Evolutionary conservation across 78 protist genomes (phyloP).

Genomic region (Cyanophora paradoxa): DNA sequence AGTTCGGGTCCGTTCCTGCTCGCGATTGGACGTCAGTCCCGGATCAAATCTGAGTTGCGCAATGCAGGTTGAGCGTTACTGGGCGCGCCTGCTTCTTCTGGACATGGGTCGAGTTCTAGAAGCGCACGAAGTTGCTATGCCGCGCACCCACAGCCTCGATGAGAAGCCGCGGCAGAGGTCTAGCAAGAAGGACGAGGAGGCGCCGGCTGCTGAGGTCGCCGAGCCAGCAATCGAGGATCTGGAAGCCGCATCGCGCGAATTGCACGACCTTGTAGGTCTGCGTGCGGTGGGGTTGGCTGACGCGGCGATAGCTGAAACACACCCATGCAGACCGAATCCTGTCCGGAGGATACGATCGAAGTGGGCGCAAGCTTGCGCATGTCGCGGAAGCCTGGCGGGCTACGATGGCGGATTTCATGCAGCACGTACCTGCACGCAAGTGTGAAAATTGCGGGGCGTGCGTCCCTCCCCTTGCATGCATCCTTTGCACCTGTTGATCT

Average conservation of each 20-base stretch:
- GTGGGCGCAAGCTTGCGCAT: neutral
- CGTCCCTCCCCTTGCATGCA: neutral
- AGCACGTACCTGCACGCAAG: neutral
- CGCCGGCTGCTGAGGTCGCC: neutral
- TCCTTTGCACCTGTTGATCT: too few species aligned
- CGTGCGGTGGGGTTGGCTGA: neutral
- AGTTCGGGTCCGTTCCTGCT: neutral
- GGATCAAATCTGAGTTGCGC: neutral
- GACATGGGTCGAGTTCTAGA: too few species aligned
- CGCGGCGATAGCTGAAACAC: neutral
- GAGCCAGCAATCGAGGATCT: too few species aligned
- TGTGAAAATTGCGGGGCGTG: neutral
- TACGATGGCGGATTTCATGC: neutral
- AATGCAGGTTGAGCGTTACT: too few species aligned
- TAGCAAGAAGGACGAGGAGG: neutral
- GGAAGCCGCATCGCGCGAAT: too few species aligned
- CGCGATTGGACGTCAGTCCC: neutral
- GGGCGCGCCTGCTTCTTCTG: too few species aligned
- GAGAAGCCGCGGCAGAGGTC: neutral
- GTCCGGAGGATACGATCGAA: too few species aligned
- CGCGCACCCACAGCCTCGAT: too few species aligned
- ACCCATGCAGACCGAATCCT: too few species aligned
- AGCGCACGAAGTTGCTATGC: conserved; percentile 1
- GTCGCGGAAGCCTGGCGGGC: neutral
- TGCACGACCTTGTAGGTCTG: neutral